phyloP scores from a whole-genome alignment of 225 moss, liverwort and hornwort species.

The Physcomitrellopsis africana region DNA sequence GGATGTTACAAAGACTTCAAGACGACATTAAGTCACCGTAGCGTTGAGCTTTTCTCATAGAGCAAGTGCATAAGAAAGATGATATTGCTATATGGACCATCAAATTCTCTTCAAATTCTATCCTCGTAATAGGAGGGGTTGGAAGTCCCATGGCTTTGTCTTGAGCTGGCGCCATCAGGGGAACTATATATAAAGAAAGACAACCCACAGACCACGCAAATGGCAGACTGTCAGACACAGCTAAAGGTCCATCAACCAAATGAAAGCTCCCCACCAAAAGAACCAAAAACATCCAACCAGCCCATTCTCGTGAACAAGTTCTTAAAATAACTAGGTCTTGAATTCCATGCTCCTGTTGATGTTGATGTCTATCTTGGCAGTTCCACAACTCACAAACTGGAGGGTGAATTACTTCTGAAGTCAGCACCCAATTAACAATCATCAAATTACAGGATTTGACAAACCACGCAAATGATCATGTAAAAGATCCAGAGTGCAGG shows the following conservation, averaged over 20 bases:
- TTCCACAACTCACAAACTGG: constrained; percentile 28
- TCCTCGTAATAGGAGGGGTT: constrained; percentile 59
- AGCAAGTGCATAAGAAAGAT: constrained; percentile 60
- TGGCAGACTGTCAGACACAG: constrained; percentile 92
- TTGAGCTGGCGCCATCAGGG: constrained; percentile 93
- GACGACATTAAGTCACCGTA: constrained; percentile 59
- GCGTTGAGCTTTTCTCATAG: constrained; percentile 35
- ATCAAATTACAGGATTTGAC: constrained; percentile 21
- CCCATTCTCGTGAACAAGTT: constrained; percentile 31
- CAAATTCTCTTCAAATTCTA: constrained; percentile 57
- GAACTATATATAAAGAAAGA: constrained; percentile 88
- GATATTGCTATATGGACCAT: constrained; percentile 59
- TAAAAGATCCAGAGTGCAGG: constrained; percentile 26
- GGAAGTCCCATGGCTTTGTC: constrained; percentile 83
- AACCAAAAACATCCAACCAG: constrained; percentile 27
- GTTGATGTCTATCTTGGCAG: constrained; percentile 25
- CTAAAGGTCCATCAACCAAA: constrained; percentile 64
- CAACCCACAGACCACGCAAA: constrained; percentile 98
- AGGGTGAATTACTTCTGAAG: constrained; percentile 16
- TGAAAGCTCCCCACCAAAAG: constrained; percentile 40
- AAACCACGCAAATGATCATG: constrained; percentile 30
- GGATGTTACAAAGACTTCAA: constrained; percentile 59
- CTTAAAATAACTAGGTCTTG: constrained; percentile 29
- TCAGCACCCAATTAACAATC: constrained; percentile 22
- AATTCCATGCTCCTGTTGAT: constrained; percentile 25